These are phyloP conservation scores for Kluyveromyces lactis DNA, from an alignment of 805 yeast genomes.

Conservation along the genomic window DNA sequence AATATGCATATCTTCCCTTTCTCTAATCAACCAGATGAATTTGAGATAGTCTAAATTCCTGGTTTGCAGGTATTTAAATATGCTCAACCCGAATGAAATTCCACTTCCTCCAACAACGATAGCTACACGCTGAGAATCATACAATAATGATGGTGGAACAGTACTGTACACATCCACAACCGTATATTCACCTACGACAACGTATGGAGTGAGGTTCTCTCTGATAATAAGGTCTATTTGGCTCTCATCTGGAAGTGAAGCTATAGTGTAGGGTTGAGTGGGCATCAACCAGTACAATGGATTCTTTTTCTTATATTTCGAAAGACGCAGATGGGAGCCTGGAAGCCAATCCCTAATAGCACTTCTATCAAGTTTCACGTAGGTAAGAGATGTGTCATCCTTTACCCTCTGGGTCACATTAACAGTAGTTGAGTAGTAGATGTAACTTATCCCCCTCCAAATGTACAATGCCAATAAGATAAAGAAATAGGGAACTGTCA, in stretches of 20 bases:
- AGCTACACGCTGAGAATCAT: conserved; percentile 40
- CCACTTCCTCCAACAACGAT: conserved; percentile 72
- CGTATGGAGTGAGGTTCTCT: conserved; percentile 26
- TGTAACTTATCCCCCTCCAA: conserved; percentile 7
- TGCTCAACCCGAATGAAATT: conserved; percentile 51
- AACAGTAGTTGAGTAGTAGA: conserved; percentile 9
- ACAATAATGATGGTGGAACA: conserved; percentile 36
- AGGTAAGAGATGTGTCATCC: conserved; percentile 10
- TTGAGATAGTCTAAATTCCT: conserved; percentile 26
- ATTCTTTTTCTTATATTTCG: conserved; percentile 28
- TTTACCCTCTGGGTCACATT: conserved; percentile 10
- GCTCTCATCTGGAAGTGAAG: conserved; percentile 35
- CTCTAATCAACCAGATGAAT: conserved; percentile 48
- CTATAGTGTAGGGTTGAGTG: conserved; percentile 62
- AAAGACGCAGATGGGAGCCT: conserved; percentile 52
- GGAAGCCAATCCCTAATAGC: conserved; percentile 32
- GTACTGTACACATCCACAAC: conserved; percentile 35
- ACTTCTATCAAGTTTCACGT: conserved; percentile 20
- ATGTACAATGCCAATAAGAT: conserved; percentile 12
- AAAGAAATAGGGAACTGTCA: conserved; percentile 29
- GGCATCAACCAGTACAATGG: conserved; percentile 44
- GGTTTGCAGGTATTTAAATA: conserved; percentile 34
- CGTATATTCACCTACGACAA: conserved; percentile 32
- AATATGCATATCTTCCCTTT: conserved; percentile 39
- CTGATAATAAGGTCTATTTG: conserved; percentile 38